Percentiles rank a stretch among this genome's conserved stretches.
Conservation (phyloP, 2,329 filamentous ascomycete species). For the Apiospora hydei region DNA sequence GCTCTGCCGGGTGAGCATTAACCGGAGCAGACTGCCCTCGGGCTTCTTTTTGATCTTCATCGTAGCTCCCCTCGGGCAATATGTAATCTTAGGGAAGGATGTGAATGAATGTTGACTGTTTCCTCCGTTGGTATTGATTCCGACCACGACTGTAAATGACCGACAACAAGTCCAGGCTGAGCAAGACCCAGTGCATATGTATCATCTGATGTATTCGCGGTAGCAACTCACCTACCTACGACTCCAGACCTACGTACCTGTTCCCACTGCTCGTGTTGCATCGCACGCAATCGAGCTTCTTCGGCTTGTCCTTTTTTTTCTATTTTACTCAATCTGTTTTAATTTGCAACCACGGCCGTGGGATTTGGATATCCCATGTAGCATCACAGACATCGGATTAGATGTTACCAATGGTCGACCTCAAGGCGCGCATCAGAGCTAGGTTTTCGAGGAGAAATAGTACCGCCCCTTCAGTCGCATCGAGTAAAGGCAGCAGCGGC, state of each 20-base stretch:
- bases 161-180: background rate
- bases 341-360: conserved; percentile 9
- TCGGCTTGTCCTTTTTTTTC: conserved; percentile 19
- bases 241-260: conserved; percentile 7
- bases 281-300: background rate
- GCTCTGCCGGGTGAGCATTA: background rate
- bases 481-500: conserved; percentile 26
- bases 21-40: conserved; percentile 17
- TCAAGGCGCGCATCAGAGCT: conserved; percentile 30
- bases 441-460: conserved; percentile 30
- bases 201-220: background rate
- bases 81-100: conserved; percentile 14
- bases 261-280: conserved; percentile 10
- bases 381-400: conserved; percentile 19
- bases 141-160: background rate
- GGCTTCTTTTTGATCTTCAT: conserved; percentile 20
- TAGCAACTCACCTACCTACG: conserved; percentile 8
- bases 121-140: background rate
- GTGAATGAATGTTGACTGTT: conserved; percentile 9
- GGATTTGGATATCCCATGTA: conserved; percentile 24
- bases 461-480: conserved; percentile 24
- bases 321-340: background rate
- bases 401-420: conserved; percentile 27
- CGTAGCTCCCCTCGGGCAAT: conserved; percentile 13
- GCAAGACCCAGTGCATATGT: background rate